A percentile compares a stretch with the other conserved stretches of the same genome.
These are phyloP conservation scores for Microbotryomycetes sp. DNA, from an alignment of 1,284 basidiomycete species.

Conservation along the genomic window DNA sequence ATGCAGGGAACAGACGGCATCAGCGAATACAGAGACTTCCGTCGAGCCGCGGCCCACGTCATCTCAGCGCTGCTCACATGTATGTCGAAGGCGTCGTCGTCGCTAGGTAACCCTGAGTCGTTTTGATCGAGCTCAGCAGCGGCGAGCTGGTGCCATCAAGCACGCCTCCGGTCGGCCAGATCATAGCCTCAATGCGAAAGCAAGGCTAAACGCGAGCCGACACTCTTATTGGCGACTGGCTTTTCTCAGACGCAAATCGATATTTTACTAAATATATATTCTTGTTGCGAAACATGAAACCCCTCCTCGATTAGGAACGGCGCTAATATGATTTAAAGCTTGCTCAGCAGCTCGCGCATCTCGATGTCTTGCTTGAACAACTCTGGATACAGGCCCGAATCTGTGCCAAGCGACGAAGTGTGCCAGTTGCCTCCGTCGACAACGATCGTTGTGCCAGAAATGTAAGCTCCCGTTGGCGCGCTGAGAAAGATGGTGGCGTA, in stretches of 20 bases:
- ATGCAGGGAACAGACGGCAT: not conserved
- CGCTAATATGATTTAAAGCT: no score
- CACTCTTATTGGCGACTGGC: no score
- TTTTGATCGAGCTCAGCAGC: not conserved
- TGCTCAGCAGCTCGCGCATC: not conserved
- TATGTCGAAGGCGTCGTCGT: not conserved
- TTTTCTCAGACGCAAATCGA: no score
- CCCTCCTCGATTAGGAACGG: no score
- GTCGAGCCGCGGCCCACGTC: not conserved
- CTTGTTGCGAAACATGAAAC: no score
- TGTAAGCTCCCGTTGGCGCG: constrained; percentile 68
- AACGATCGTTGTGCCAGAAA: constrained; percentile 30
- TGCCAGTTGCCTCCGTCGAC: constrained; percentile 32
- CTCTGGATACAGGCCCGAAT: not conserved
- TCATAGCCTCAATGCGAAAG: not conserved
- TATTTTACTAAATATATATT: no score
- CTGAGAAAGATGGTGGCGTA: constrained; percentile 79
- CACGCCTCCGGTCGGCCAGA: not conserved
- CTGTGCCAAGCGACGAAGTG: not conserved
- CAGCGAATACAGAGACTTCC: not conserved
- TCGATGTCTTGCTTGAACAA: not conserved
- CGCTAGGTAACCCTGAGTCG: not conserved
- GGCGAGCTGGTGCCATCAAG: not conserved
- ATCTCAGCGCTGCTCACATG: not conserved
- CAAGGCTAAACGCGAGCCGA: no score